Percentiles rank a stretch among this genome's conserved stretches.
Evolutionary conservation across 768 basidiomycete genomes (phyloP).

Genomic region (Phallus indusiatus): DNA sequence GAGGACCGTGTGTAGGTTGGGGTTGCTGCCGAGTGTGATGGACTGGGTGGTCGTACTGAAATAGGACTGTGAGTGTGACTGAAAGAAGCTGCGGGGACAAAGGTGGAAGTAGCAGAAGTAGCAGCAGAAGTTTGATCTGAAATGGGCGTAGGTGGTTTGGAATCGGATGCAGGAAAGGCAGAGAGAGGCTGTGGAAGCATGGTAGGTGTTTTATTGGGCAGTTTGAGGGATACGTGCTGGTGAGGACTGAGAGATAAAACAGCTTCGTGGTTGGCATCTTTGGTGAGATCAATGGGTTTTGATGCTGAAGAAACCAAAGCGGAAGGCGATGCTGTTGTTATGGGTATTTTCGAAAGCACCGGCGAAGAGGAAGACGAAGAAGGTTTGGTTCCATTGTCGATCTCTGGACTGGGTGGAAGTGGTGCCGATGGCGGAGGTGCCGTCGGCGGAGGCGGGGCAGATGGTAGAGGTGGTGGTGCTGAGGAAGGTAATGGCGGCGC

Average conservation of each 20-base stretch:
- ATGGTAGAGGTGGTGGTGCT: constrained; percentile 11
- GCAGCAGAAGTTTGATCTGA: neutral
- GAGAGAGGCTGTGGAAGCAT: neutral
- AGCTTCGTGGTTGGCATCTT: neutral
- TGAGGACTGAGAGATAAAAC: neutral
- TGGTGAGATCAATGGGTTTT: neutral
- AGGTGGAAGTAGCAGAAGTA: neutral
- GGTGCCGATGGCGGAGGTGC: constrained; percentile 9
- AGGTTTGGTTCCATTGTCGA: constrained; percentile 5
- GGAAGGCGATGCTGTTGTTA: constrained; percentile 8
- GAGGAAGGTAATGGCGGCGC: constrained; percentile 20
- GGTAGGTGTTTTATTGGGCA: neutral
- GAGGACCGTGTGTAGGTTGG: constrained; percentile 3
- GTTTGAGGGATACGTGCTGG: neutral
- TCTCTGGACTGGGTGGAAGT: neutral
- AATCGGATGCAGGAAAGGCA: neutral
- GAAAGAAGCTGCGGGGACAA: neutral
- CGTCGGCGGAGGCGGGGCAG: neutral
- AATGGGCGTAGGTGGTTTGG: neutral
- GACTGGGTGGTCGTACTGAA: neutral
- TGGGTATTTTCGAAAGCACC: constrained; percentile 14
- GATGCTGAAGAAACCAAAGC: constrained; percentile 15
- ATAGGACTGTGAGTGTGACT: neutral
- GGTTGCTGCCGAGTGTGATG: neutral
- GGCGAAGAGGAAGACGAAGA: constrained; percentile 17